These are phyloP conservation scores for Heterobasidion annosum DNA, from an alignment of 1,284 basidiomycete genomes.

Conservation along the genomic window DNA sequence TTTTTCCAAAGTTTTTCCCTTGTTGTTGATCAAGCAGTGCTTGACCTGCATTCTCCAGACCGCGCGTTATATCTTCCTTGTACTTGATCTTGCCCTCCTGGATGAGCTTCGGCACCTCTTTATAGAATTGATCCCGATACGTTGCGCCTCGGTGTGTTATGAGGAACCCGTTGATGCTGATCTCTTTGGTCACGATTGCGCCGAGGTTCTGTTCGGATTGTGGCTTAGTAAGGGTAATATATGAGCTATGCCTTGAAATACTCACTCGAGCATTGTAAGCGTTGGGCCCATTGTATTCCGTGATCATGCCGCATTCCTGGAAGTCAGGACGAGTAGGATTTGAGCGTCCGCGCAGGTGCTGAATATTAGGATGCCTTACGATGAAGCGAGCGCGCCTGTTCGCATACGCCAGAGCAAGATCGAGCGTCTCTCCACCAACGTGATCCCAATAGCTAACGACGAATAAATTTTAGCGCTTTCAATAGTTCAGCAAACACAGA, in stretches of 20 bases:
- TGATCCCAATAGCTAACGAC: constrained; percentile 37
- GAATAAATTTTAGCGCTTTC: background rate
- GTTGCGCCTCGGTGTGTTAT: constrained; percentile 29
- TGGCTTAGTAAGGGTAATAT: constrained; percentile 18
- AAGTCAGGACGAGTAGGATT: background rate
- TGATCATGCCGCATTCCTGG: constrained; percentile 12
- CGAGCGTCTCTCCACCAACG: constrained; percentile 62
- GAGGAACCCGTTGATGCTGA: constrained; percentile 55
- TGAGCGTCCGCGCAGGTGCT: background rate
- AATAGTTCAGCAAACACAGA: background rate
- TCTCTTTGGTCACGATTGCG: constrained; percentile 37
- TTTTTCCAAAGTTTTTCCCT: constrained; percentile 53
- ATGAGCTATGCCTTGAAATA: background rate
- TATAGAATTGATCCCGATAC: constrained; percentile 36
- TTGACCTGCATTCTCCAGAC: constrained; percentile 44
- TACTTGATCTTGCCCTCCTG: constrained; percentile 53
- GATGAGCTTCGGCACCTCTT: constrained; percentile 39
- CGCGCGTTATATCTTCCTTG: constrained; percentile 41
- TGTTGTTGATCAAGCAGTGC: constrained; percentile 43
- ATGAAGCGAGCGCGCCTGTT: constrained; percentile 45
- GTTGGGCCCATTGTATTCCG: constrained; percentile 13
- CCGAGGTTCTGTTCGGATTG: constrained; percentile 14
- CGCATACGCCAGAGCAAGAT: constrained; percentile 44
- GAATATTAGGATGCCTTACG: constrained; percentile 25
- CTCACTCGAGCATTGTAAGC: background rate